Conservation (phyloP, 1,284 basidiomycete species). For the Marasmius fiardii region DNA sequence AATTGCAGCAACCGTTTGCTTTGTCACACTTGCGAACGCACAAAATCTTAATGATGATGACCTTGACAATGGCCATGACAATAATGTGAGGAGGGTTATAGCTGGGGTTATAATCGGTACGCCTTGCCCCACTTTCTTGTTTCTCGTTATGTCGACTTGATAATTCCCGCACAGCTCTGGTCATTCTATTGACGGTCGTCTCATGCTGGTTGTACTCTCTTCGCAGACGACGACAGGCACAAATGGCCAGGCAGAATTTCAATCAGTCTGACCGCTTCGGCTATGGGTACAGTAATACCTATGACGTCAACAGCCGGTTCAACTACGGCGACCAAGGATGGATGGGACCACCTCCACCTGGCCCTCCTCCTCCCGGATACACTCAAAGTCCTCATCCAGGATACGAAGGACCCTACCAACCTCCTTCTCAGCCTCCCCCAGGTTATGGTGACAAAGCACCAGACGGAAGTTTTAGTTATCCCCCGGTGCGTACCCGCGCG, state of each 20-base stretch:
- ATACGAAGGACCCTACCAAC: not conserved
- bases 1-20: not conserved
- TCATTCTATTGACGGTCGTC: not conserved
- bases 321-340: not conserved
- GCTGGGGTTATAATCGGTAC: not conserved
- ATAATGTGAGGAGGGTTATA: not conserved
- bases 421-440: not conserved
- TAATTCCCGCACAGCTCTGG: not conserved
- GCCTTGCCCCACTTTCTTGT: not conserved
- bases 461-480: not conserved
- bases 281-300: not conserved
- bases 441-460: not conserved
- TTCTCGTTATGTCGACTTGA: not conserved
- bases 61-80: no score
- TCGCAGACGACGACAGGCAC: not conserved
- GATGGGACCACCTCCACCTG: not conserved
- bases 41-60: not conserved
- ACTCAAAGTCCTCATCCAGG: not conserved
- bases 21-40: not conserved
- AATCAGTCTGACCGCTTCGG: not conserved
- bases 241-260: not conserved
- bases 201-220: not conserved
- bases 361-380: constrained; percentile 1
- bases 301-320: not conserved
- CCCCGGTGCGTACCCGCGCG: not conserved